A percentile compares a stretch with the other conserved stretches of the same genome.
Conservation (phyloP, 139 green algal species). For the Coelastrella sp. region DNA sequence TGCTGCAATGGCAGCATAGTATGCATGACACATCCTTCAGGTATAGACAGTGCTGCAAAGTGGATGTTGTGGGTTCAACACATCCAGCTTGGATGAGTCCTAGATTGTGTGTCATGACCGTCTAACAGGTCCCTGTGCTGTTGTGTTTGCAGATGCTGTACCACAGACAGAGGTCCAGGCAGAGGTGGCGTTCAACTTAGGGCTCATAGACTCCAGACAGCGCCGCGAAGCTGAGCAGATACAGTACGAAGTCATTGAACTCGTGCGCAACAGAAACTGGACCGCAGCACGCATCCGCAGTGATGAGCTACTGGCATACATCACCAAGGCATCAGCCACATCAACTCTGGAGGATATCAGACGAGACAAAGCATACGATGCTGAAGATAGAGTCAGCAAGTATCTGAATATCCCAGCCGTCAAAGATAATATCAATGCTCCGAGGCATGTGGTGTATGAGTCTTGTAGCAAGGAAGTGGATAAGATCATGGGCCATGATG, state of each 20-base stretch:
- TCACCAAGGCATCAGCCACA: constrained; percentile 38
- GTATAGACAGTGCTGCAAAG: too few relatives aligned
- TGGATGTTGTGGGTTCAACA: too few relatives aligned
- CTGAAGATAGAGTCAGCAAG: constrained; percentile 10
- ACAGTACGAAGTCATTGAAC: constrained; percentile 58
- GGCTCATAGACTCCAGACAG: constrained; percentile 62
- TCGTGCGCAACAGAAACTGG: constrained; percentile 58
- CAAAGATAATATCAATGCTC: constrained; percentile 24
- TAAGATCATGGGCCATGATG: constrained; percentile 58
- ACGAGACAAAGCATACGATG: constrained; percentile 42
- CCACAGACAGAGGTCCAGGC: constrained; percentile 65
- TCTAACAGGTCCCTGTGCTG: neutral
- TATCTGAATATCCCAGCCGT: constrained; percentile 47
- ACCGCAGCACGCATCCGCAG: constrained; percentile 45
- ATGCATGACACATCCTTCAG: too few relatives aligned
- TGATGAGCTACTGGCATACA: constrained; percentile 60
- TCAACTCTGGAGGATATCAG: constrained; percentile 28
- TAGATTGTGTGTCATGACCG: too few relatives aligned
- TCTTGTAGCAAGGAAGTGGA: constrained; percentile 55
- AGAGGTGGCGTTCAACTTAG: constrained; percentile 65
- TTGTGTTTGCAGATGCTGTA: constrained; percentile 58
- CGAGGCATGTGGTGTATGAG: constrained; percentile 8
- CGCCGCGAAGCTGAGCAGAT: constrained; percentile 54
- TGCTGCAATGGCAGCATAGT: too few relatives aligned
- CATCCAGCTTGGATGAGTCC: too few relatives aligned